A percentile compares a stretch with the other conserved stretches of the same genome.
phyloP scores from a whole-genome alignment of 345 rosid species.

The Pistacia atlantica region DNA sequence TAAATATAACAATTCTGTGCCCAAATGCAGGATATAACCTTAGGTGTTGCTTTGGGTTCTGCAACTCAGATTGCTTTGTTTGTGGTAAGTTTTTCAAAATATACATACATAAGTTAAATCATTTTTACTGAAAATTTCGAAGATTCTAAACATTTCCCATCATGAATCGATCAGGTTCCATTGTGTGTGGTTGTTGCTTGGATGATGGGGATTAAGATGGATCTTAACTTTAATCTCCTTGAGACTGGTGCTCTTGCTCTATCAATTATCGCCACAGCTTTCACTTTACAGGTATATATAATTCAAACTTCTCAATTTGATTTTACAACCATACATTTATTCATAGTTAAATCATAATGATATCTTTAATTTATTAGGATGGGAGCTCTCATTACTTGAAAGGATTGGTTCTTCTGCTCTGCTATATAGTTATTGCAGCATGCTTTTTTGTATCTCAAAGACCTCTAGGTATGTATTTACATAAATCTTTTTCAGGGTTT shows the following conservation, averaged over 20 bases:
- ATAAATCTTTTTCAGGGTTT: neutral
- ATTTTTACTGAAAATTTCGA: neutral
- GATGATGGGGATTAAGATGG: conserved; percentile 79
- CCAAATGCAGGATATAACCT: conserved; percentile 66
- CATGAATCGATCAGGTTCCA: conserved; percentile 55
- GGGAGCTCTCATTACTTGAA: conserved; percentile 94
- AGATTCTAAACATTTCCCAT: neutral
- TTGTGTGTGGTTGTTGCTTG: conserved; percentile 66
- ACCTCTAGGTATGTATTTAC: conserved; percentile 44
- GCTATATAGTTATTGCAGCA: conserved; percentile 74
- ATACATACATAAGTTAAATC: neutral
- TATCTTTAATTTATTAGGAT: conserved; percentile 49
- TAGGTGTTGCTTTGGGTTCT: conserved; percentile 90
- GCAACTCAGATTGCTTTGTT: conserved; percentile 84
- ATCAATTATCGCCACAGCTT: conserved; percentile 62
- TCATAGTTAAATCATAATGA: neutral
- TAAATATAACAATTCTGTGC: neutral
- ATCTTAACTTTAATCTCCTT: conserved; percentile 74
- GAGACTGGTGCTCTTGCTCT: conserved; percentile 86
- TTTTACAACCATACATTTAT: neutral
- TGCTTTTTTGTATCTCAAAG: conserved; percentile 68
- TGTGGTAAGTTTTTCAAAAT: conserved; percentile 51
- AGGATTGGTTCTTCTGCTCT: conserved; percentile 66
- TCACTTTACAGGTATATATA: conserved; percentile 59
- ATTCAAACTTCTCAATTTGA: neutral